Base-by-base conservation (phyloP, 192 early-diverging fungal species). In the Coemansia sp. region DNA sequence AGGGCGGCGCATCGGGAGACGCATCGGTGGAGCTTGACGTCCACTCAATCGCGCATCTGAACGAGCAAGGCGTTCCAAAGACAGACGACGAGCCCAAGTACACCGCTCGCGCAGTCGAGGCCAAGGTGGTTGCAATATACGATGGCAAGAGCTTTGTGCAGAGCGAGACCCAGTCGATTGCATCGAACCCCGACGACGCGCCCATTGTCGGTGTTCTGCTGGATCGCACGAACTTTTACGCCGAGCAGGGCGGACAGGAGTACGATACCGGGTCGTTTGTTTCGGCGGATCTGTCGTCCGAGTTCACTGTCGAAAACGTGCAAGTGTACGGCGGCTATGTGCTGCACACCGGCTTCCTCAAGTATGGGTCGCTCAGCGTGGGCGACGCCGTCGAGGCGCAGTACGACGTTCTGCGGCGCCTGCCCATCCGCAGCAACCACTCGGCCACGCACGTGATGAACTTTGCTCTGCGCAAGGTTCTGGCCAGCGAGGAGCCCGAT, bases 221-320 rank as follows among this genome's bases (percentile, higher is more conserved):
- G 64, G 95, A 99, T 85, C 86, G 90, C 69, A 97, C 97, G 60
- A 95, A 95, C 89, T 95, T 99, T 71, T 99, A 99, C 69, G 95
- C 97, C 24, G 97, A 98, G 83, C 89, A 90, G 67, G 97, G 97
- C 82, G 97, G 97, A 21, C 97, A 99, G 78, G 89, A 91, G 72
- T 95, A 90, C 76, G 97, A 99, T 72, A 92, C 90, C 23, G 97
- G 97, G 39, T 88, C 87, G 60, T 78, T 95, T 58, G 87, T 92
- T 48, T 88, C 93, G 14, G 77, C 92, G n/a, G 95, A 97, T 65
- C 89, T 89, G 33, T 83, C 92, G 43, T 83, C 88, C 36, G 95
- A 98, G 69, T 96, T 98, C 67, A 88, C 87, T 5, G 94, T 99
- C 15, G 94, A 95, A 75, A 89, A 95, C 69, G 92, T 92, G 35